Evolutionary conservation across 2,329 filamentous ascomycete genomes (phyloP).

Genomic region (Penicillium sp.): DNA sequence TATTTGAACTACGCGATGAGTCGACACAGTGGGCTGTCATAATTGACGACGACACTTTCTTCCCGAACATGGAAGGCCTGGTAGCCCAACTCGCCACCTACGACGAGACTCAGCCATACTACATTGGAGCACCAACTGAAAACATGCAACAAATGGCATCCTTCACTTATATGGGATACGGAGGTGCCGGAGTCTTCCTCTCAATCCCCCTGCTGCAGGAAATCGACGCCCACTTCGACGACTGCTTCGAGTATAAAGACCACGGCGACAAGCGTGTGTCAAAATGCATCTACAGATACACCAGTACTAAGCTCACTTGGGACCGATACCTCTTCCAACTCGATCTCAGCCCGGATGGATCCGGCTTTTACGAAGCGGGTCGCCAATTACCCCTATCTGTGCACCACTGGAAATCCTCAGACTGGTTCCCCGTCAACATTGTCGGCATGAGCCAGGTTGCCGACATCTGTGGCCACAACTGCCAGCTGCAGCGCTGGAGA

Average conservation of each 20-base stretch:
- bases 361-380: conserved; percentile 59
- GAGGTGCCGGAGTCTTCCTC: conserved; percentile 58
- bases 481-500: conserved; percentile 54
- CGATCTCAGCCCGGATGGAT: conserved; percentile 52
- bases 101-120: conserved; percentile 49
- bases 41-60: conserved; percentile 62
- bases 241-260: conserved; percentile 46
- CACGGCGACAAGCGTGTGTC: conserved; percentile 54
- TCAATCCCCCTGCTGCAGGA: conserved; percentile 50
- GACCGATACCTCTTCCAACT: conserved; percentile 55
- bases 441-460: conserved; percentile 48
- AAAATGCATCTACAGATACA: conserved; percentile 55
- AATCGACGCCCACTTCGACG: conserved; percentile 46
- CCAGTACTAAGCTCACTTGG: conserved; percentile 51
- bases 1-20: conserved; percentile 40
- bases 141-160: conserved; percentile 48
- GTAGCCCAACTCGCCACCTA: conserved; percentile 44
- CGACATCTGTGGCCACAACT: conserved; percentile 50
- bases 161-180: conserved; percentile 58
- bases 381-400: conserved; percentile 48
- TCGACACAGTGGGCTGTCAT: conserved; percentile 54
- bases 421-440: conserved; percentile 48
- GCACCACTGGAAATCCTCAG: conserved; percentile 56
- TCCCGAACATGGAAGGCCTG: conserved; percentile 53
- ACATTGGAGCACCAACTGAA: conserved; percentile 57